Conservation (phyloP, 352 stramenopile genomes). For the Globisporangium heterothallicum region DNA sequence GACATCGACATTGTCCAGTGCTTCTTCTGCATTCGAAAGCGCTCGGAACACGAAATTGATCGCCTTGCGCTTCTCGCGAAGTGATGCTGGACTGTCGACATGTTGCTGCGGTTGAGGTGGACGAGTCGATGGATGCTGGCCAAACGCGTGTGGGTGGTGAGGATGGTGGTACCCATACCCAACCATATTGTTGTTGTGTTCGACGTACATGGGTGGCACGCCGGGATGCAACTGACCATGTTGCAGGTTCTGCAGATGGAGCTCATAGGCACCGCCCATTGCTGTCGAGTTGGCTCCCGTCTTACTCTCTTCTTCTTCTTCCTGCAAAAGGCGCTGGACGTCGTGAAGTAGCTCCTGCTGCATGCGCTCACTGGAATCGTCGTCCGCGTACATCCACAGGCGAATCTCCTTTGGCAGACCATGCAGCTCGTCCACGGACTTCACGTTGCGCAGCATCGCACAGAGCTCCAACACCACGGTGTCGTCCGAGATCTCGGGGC, state of each 20-base stretch:
- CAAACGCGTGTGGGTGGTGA: background rate
- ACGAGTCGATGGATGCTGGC: slow-evolving; percentile 1
- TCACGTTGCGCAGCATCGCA: slow-evolving; percentile 28
- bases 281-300: slow-evolving; percentile 3
- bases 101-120: background rate
- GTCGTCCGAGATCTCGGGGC: slow-evolving; percentile 25
- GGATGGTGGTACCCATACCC: slow-evolving; percentile 1
- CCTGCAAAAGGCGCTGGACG: slow-evolving; percentile 34
- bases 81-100: background rate
- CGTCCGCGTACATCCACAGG: slow-evolving; percentile 32
- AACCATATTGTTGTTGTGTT: background rate
- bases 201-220: background rate
- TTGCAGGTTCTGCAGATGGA: slow-evolving; percentile 1
- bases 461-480: slow-evolving; percentile 29
- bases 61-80: slow-evolving; percentile 26
- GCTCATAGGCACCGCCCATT: background rate
- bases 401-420: slow-evolving; percentile 33
- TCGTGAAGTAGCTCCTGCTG: slow-evolving; percentile 41
- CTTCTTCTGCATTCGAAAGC: slow-evolving; percentile 33
- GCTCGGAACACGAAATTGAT: slow-evolving; percentile 23
- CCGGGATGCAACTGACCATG: too few relatives aligned
- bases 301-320: slow-evolving; percentile 25
- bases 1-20: slow-evolving; percentile 31
- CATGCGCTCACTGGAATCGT: slow-evolving; percentile 47
- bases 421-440: slow-evolving; percentile 22